Evolutionary conservation across 2,329 filamentous ascomycete species (phyloP).

Genomic region (Penicillium expansum): DNA sequence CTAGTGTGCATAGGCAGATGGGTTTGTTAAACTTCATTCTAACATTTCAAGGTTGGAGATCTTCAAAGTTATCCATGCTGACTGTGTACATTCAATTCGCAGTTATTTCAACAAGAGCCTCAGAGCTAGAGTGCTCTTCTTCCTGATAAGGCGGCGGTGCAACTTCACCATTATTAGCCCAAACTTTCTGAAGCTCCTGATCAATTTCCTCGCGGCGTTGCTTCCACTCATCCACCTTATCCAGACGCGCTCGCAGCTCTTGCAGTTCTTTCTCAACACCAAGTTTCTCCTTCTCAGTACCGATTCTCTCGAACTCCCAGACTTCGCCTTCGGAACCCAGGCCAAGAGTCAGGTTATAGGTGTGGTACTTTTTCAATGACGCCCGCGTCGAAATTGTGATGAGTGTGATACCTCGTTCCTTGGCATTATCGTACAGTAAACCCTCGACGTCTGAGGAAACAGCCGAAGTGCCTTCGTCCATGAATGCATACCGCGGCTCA

Average conservation of each 20-base stretch:
- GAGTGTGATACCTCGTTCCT: constrained; percentile 88
- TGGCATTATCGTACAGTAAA: constrained; percentile 85
- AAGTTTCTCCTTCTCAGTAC: constrained; percentile 88
- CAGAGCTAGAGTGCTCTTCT: constrained; percentile 11
- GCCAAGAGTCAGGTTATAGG: constrained; percentile 82
- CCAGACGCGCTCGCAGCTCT: constrained; percentile 75
- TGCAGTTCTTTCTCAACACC: constrained; percentile 87
- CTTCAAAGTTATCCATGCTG: background rate
- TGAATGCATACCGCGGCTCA: constrained; percentile 88
- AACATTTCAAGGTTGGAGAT: background rate
- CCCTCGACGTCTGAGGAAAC: constrained; percentile 95
- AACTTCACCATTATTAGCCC: constrained; percentile 49
- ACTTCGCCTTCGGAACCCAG: constrained; percentile 75
- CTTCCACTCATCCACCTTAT: constrained; percentile 83
- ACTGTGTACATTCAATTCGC: constrained; percentile 3
- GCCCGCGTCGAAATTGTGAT: constrained; percentile 95
- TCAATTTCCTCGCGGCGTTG: constrained; percentile 76
- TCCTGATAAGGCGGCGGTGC: constrained; percentile 38
- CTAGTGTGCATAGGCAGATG: background rate
- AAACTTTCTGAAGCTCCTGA: constrained; percentile 67
- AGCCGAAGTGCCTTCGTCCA: constrained; percentile 93
- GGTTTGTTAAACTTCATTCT: background rate
- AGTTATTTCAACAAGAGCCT: constrained; percentile 4
- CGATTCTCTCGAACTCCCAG: constrained; percentile 92
- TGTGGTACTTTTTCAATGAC: constrained; percentile 93